Percentiles rank a stretch among this genome's conserved stretches.
Evolutionary conservation across 805 yeast genomes (phyloP).

Genomic region (Pichia kluyveri): DNA sequence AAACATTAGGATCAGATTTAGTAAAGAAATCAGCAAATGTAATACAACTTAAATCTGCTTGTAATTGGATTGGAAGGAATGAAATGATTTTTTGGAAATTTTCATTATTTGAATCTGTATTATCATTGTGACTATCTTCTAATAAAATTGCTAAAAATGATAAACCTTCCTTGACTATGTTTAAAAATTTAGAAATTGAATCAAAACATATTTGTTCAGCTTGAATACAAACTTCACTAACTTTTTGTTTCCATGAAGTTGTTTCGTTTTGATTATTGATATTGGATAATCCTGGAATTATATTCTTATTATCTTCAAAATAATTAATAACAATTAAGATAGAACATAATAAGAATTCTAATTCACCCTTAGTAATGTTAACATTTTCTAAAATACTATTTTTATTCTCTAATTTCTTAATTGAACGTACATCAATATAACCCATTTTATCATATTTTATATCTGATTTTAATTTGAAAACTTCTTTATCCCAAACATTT

Average conservation of each 20-base stretch:
- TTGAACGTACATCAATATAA: slow-evolving; percentile 26
- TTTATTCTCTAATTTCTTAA: slow-evolving; percentile 32
- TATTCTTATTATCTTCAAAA: slow-evolving; percentile 54
- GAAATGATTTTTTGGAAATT: slow-evolving; percentile 60
- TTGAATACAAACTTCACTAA: slow-evolving; percentile 59
- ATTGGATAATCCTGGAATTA: slow-evolving; percentile 53
- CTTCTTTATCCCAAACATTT: slow-evolving; percentile 67
- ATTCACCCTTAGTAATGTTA: slow-evolving; percentile 38
- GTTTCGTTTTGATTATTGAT: slow-evolving; percentile 45
- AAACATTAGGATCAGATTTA: slow-evolving; percentile 46
- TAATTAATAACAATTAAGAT: slow-evolving; percentile 61
- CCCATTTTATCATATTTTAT: slow-evolving; percentile 30
- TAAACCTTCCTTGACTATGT: slow-evolving; percentile 78
- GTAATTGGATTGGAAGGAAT: slow-evolving; percentile 59
- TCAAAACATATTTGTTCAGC: slow-evolving; percentile 88
- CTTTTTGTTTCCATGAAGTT: slow-evolving; percentile 31
- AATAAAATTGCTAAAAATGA: slow-evolving; percentile 77
- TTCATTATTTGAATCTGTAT: not conserved
- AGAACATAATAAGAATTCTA: slow-evolving; percentile 66
- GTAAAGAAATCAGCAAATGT: slow-evolving; percentile 72
- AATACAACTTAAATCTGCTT: slow-evolving; percentile 55
- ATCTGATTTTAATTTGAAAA: slow-evolving; percentile 37
- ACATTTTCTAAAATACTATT: slow-evolving; percentile 35
- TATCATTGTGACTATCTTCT: slow-evolving; percentile 44
- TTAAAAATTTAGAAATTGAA: slow-evolving; percentile 64